Evolutionary conservation across 306 rosid species (phyloP), one percentile per base, ranked within the genome.

Genomic region (Acacia melanoxylon): DNA sequence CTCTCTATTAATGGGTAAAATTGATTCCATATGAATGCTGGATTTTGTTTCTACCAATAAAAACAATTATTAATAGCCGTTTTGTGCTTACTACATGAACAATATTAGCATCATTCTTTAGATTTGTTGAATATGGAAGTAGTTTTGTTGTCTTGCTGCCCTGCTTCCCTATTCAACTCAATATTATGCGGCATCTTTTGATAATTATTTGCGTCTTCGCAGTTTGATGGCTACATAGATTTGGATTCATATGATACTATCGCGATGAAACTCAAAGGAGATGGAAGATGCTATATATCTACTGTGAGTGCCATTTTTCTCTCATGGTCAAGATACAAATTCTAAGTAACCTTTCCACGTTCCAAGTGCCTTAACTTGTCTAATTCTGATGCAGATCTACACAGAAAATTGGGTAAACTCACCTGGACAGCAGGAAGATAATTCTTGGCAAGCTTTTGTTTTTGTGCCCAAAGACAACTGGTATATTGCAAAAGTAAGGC

Each of bases 371-470:
- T 62, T 12, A 27, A 27, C 68, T 62, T 27, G 37, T 62, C 40
- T 27, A 25, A 62, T 27, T 61, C 25, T 25, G 67, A 33, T 27
- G 19, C 40, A 65, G 70, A 65, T 65, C 42, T 65, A 61, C 67
- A 61, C 67, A 65, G 70, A 65, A 65, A 65, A 65, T 33, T 67
- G 72, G 72, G 72, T 91, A 44, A 89, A 89, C 59, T 89, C 92
- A 76, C 94, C 92, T 42, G 94, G 92, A 59, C 90, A 87, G 81
- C 69, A 67, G 61, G 94, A 89, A 76, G 94, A 91, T 85, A 89
- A 91, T 81, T 86, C 90, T 5, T 91, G 94, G 94, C 94, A 89
- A 76, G 87, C 92, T 35, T 89, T 87, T 74, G 78, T 89, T 45
- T 81, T 76, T 79, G 88, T 88, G 37, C 92, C 92, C 68, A 89